Evolutionary conservation across 257 asterid species (phyloP).

Genomic region (Gentiana dahurica): DNA sequence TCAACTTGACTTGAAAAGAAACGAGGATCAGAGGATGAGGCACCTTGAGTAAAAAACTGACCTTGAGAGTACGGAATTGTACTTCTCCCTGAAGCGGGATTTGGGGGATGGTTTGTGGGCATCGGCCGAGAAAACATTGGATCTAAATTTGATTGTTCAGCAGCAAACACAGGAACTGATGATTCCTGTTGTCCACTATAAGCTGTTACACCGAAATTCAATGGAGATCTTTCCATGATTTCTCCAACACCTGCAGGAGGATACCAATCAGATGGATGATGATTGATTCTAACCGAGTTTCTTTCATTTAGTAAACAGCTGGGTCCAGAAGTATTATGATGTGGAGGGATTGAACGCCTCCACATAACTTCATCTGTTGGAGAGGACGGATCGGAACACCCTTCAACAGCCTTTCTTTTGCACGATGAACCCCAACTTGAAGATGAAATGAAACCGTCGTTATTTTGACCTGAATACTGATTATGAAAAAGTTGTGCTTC

Average conservation of each 20-base stretch:
- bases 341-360: slow-evolving; percentile 32
- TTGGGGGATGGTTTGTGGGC: slow-evolving; percentile 21
- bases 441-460: slow-evolving; percentile 42
- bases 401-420: slow-evolving; percentile 82
- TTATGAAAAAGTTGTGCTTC: slow-evolving; percentile 30
- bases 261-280: slow-evolving; percentile 23
- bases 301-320: slow-evolving; percentile 29
- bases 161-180: slow-evolving; percentile 10
- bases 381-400: slow-evolving; percentile 49
- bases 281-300: slow-evolving; percentile 27
- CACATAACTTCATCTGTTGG: slow-evolving; percentile 29
- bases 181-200: slow-evolving; percentile 42
- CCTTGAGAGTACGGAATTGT: slow-evolving; percentile 38
- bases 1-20: slow-evolving; percentile 38
- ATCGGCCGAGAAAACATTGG: slow-evolving; percentile 17
- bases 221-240: slow-evolving; percentile 30
- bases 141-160: slow-evolving; percentile 6
- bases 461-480: slow-evolving; percentile 33
- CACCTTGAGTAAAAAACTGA: slow-evolving; percentile 34
- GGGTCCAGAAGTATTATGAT: slow-evolving; percentile 27
- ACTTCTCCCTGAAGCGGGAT: slow-evolving; percentile 32
- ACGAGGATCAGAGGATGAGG: slow-evolving; percentile 36
- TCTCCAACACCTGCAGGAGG: slow-evolving; percentile 34
- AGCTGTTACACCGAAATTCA: slow-evolving; percentile 25
- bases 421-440: slow-evolving; percentile 69